A percentile compares a stretch with the other conserved stretches of the same genome.
Evolutionary conservation across 1,284 basidiomycete genomes (phyloP).

Genomic region (Filobasidium uniguttulatum): DNA sequence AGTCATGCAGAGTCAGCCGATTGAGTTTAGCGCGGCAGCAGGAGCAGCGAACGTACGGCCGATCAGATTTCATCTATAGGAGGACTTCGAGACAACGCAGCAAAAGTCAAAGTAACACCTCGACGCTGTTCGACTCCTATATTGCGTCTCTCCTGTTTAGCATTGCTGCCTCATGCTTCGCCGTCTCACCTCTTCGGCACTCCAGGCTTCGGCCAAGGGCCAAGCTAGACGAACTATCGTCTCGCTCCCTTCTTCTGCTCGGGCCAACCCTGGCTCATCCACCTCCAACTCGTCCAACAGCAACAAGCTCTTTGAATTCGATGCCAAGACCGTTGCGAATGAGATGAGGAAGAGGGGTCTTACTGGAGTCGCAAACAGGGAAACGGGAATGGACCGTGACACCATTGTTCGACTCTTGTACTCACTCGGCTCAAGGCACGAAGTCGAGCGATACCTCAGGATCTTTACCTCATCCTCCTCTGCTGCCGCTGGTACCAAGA

Average conservation of each 20-base stretch:
- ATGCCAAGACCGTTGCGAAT: slow-evolving; percentile 29
- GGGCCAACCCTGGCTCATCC: not conserved
- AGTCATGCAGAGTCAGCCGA: no score
- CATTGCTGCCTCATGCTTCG: no score
- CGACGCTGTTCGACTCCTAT: no score
- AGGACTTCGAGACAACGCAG: no score
- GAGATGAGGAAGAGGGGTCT: slow-evolving; percentile 35
- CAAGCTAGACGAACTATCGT: not conserved
- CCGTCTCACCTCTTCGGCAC: not conserved
- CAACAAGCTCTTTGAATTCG: slow-evolving; percentile 25
- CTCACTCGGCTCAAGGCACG: slow-evolving; percentile 85
- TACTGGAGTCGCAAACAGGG: slow-evolving; percentile 19
- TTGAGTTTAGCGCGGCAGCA: no score
- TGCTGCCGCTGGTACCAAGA: slow-evolving; percentile 43
- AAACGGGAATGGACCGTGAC: slow-evolving; percentile 43
- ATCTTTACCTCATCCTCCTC: slow-evolving; percentile 85
- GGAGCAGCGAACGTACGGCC: no score
- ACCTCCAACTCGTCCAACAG: not conserved
- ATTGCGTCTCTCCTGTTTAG: no score
- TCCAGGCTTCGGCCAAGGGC: not conserved
- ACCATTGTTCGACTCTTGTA: slow-evolving; percentile 86
- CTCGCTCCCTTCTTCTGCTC: not conserved
- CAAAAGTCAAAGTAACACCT: no score
- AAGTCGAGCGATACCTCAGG: slow-evolving; percentile 88
- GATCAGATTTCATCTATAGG: no score